Evolutionary conservation across 176 grass and related monocot genomes (phyloP).

Genomic region (Luzula sylvatica): DNA sequence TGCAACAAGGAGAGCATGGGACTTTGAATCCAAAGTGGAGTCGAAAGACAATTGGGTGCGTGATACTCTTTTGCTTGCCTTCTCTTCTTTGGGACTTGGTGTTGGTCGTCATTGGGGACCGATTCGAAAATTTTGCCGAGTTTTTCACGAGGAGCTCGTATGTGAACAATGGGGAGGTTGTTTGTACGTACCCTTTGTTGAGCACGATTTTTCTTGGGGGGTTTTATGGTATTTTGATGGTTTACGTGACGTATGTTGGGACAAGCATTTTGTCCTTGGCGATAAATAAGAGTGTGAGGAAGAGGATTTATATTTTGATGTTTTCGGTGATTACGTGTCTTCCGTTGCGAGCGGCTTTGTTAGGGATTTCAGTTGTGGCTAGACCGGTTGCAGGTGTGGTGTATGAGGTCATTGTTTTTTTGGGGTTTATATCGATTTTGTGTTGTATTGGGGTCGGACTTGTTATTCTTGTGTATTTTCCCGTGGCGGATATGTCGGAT

Average conservation of each 20-base stretch:
- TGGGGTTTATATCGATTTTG: slow-evolving; percentile 74
- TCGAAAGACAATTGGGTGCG: slow-evolving; percentile 43
- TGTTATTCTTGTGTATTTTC: slow-evolving; percentile 81
- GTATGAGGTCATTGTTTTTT: slow-evolving; percentile 64
- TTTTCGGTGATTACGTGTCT: slow-evolving; percentile 44
- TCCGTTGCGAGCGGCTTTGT: slow-evolving; percentile 44
- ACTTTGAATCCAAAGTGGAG: slow-evolving; percentile 68
- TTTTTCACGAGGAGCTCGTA: slow-evolving; percentile 34
- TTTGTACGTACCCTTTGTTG: slow-evolving; percentile 70
- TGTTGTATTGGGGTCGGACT: slow-evolving; percentile 54
- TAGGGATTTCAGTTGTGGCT: slow-evolving; percentile 64
- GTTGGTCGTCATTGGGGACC: slow-evolving; percentile 47
- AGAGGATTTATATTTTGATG: slow-evolving; percentile 77
- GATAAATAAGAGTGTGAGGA: slow-evolving; percentile 78
- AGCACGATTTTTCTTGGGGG: slow-evolving; percentile 74
- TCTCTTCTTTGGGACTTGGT: slow-evolving; percentile 43
- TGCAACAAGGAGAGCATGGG: slow-evolving; percentile 63
- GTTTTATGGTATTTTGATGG: slow-evolving; percentile 59
- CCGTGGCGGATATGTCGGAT: slow-evolving; percentile 57
- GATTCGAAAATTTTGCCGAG: slow-evolving; percentile 36
- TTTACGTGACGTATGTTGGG: slow-evolving; percentile 63
- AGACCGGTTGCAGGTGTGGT: slow-evolving; percentile 37
- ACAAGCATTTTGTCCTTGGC: slow-evolving; percentile 51
- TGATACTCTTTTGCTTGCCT: slow-evolving; percentile 55
- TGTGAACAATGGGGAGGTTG: slow-evolving; percentile 21